Evolutionary conservation across 352 stramenopile genomes (phyloP), one percentile per base, ranked within the genome.

Genomic region (Blastocystis sp.): DNA sequence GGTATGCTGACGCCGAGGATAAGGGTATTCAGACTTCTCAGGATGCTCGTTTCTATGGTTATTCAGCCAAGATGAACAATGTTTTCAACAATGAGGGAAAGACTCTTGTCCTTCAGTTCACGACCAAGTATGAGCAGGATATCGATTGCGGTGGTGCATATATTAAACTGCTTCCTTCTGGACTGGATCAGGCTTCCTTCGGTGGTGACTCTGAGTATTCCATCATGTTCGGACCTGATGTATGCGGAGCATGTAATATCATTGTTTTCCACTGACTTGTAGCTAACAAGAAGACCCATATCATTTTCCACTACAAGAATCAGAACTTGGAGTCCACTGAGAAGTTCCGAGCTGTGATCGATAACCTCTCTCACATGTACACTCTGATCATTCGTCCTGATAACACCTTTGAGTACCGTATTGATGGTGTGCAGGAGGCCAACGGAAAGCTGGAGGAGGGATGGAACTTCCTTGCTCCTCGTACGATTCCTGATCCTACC

Each of bases 211-310:
- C 94, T 46, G 91, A 92, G 7, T 98, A 98, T 90, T 88, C 90
- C 56, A 92, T 99, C 89, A 99, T 99, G 97, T 99, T 99, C 90
- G 97, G 97, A 83, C 97, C 97, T 1, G 97, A 99, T 90, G 95
- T 98, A 52, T 99, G 97, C 89, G 97, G 97, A 83, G 93, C 90
- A 29, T 90, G 89, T 89, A 97, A 92, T 9, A 39, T 37, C 24
- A 54, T 5, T 12, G 29, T 1, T 52, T 32, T 19, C n/a, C 1
- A 21, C 24, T 75, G n/a, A 65, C 52, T 12, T 37, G 39, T 77
- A 75, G 77, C 37, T 12, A 69, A 73, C 89, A 96, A 95, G 87
- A 94, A 95, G 88, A 98, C 95, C 3, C 97, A 99, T 89, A 93
- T 96, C 52, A 99, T 99, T 91, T 93, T 99, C 57, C 96, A 97